A percentile compares a stretch with the other conserved stretches of the same genome.
Evolutionary conservation across 169 alveolate species (phyloP).

Genomic region (Eimeria praecox): DNA sequence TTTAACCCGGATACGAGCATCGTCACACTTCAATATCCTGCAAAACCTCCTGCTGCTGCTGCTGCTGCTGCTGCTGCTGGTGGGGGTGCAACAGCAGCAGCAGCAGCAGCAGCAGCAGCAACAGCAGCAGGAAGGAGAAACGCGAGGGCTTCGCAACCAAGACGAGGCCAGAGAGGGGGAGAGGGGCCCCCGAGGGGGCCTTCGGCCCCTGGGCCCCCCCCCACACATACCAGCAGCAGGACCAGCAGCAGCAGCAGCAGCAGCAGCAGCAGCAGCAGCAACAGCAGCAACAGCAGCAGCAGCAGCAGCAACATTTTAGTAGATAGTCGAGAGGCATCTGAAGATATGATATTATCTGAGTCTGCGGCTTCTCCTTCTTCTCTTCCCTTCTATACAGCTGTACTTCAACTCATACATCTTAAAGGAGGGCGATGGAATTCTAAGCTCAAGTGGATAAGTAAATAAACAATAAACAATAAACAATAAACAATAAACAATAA

Average conservation of each 20-base stretch:
- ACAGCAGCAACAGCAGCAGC: too few species aligned
- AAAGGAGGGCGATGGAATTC: slow-evolving; percentile 42
- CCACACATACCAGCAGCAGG: too few species aligned
- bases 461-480: slow-evolving; percentile 20
- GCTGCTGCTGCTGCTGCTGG: neutral
- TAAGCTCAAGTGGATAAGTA: slow-evolving; percentile 38
- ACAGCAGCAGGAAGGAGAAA: slow-evolving; percentile 19
- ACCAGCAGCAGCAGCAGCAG: too few species aligned
- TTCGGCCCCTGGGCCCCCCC: too few species aligned
- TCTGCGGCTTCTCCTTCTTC: too few species aligned
- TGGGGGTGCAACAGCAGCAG: neutral
- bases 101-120: neutral
- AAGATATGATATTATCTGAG: too few species aligned
- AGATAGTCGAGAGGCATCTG: too few species aligned
- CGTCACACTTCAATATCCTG: slow-evolving; percentile 20
- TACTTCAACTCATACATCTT: neutral
- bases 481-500: neutral
- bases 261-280: too few species aligned
- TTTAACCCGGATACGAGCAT: neutral
- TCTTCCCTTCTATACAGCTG: neutral
- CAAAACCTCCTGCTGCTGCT: neutral
- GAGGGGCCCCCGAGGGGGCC: too few species aligned
- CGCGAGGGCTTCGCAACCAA: neutral
- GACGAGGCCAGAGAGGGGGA: slow-evolving; percentile 16
- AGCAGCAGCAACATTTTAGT: too few species aligned